Base-by-base conservation (phyloP, 2,329 filamentous ascomycete species). In the Neofusicoccum kwambonambiense region DNA sequence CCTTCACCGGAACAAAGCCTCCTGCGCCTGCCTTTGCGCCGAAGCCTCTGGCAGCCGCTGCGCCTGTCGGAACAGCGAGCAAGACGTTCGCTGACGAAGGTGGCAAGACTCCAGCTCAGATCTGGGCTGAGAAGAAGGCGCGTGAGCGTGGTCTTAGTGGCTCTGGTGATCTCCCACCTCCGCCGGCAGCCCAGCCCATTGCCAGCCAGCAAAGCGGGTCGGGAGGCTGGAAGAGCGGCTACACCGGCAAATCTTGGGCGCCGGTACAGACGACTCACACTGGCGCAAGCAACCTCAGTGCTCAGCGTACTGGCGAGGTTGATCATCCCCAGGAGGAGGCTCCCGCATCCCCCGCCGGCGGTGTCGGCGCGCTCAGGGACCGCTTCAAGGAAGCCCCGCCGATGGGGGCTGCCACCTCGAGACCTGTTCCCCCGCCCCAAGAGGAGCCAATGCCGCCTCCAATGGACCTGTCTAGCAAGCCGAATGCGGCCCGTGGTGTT, bases 61-160 rank as follows among this genome's bases (percentile, higher is more conserved):
- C 86, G 3, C 88, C 90, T 5, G 84, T 97, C 31, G 93, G 92
- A 31, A 85, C 87, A 69, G 93, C 93, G 42, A 96, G 92, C 79
- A 89, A 92, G 73, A 97, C 93, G 0, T 99, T 98, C 81, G 95
- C 95, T 15, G 93, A 97, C 70, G 84, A 96, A 76, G 93, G 91
- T 68, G 95, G 95, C 67, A 99, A 98, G 83, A 98, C 95, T 4
- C 95, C 95, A 6, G 93, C 95, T 35, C 95, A 99, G 77, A 81
- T 97, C 41, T 99, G 95, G 95, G 94, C 94, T 0, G 95, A 99
- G 82, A 96, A 93, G 82, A 98, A 98, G 82, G 94, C 91, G 42
- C 89, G 88, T 67, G 88, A 95, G 76, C 85, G 89, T 65, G 87
- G 85, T 22, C 69, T 77, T 27, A 82, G 77, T 60, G 89, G 86